Conservation (phyloP, 2,329 filamentous ascomycete species). For the Talaromyces sp. region DNA sequence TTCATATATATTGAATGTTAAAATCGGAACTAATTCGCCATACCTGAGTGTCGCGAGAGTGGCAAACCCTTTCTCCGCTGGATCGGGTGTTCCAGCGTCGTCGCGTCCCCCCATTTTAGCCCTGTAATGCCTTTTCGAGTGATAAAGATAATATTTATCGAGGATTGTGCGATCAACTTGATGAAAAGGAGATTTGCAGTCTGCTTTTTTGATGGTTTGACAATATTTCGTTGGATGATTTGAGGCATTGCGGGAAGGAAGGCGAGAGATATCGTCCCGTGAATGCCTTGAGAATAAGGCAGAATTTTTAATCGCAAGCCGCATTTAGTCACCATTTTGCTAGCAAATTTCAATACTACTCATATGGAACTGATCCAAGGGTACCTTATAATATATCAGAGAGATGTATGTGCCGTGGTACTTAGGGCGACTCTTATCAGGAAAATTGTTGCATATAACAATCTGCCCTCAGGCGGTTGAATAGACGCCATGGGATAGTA, state of each 20-base stretch:
- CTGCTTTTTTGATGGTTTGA: background rate
- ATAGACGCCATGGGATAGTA: background rate
- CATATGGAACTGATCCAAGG: background rate
- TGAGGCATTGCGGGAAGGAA: conserved; percentile 10
- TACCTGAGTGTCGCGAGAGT: conserved; percentile 80
- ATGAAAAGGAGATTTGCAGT: background rate
- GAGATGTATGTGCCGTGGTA: background rate
- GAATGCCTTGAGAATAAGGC: conserved; percentile 9
- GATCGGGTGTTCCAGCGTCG: conserved; percentile 56
- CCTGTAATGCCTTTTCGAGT: background rate
- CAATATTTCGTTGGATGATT: background rate
- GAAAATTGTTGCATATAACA: background rate
- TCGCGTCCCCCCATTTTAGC: conserved; percentile 55
- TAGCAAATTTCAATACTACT: background rate
- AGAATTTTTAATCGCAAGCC: background rate
- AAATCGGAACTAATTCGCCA: conserved; percentile 30
- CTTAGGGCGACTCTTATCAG: background rate
- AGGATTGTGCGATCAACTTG: background rate
- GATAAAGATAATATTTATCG: background rate
- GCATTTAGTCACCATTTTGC: conserved; percentile 12
- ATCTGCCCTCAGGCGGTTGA: background rate
- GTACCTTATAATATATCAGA: too few species aligned
- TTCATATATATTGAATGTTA: background rate
- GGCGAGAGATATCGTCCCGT: background rate
- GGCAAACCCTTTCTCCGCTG: conserved; percentile 73